Evolutionary conservation across 192 early-diverging fungal genomes (phyloP), one percentile per base, ranked within the genome.

Genomic region (Coemansia sp.): DNA sequence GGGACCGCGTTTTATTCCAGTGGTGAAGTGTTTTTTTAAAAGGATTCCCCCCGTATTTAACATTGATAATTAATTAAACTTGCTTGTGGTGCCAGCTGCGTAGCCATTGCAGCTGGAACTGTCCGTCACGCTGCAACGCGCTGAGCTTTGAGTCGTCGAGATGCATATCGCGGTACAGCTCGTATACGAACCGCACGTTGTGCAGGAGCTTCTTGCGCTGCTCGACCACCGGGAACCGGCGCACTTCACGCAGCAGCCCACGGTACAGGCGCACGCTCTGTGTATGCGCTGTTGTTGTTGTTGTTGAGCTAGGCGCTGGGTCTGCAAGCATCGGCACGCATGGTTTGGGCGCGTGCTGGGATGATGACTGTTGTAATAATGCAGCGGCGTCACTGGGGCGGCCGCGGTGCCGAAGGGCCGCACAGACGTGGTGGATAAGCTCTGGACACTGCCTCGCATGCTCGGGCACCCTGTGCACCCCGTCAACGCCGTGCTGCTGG

Each of bases 1-100:
- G 83, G 24, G 86, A 92, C 56, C 80, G 87, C 27, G 69, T 84
- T 3, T 59, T 91, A 12, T 88, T 89, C 77, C 81, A 82, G 14
- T 91, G 87, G 86, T 84, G 65, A 56, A n/a, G n/a, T n/a, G n/a
- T 44, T 32, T 18, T 6, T 30, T 32, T 32, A 32, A 32, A 32
- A n/a, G n/a, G n/a, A n/a, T n/a, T n/a, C n/a, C n/a, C n/a, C n/a
- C n/a, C n/a, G n/a, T n/a, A n/a, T n/a, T n/a, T n/a, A n/a, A n/a
- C n/a, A n/a, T n/a, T n/a, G n/a, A n/a, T n/a, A n/a, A n/a, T n/a
- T n/a, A n/a, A n/a, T n/a, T n/a, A n/a, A n/a, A n/a, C n/a, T n/a
- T n/a, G n/a, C n/a, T n/a, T n/a, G n/a, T n/a, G n/a, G 14, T 18
- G 62, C 76, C 76, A 79, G 18, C 46, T 40, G 0, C 44, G 33